Percentiles rank a stretch among this genome's conserved stretches.
Evolutionary conservation across 1,284 basidiomycete genomes (phyloP).

Genomic region (Athelia psychrophila): DNA sequence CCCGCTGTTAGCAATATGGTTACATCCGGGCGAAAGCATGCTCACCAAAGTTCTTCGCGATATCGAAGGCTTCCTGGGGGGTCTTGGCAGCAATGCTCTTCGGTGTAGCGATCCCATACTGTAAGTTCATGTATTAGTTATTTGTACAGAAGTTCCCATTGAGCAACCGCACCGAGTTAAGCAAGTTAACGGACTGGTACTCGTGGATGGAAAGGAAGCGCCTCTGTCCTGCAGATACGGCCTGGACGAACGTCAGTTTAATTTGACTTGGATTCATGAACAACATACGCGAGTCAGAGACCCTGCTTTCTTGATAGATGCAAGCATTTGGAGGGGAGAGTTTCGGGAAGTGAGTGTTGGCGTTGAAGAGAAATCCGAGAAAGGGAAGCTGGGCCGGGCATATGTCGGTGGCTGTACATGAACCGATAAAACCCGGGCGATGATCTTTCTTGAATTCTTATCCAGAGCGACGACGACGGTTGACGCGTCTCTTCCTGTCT

Average conservation of each 20-base stretch:
- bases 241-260: slow-evolving; percentile 30
- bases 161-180: slow-evolving; percentile 75
- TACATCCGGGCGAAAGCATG: neutral
- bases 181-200: slow-evolving; percentile 93
- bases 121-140: slow-evolving; percentile 4
- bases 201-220: slow-evolving; percentile 98
- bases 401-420: no score
- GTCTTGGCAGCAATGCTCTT: slow-evolving; percentile 88
- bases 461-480: slow-evolving; percentile 79
- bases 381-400: no score
- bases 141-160: slow-evolving; percentile 1
- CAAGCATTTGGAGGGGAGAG: slow-evolving; percentile 47
- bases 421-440: no score
- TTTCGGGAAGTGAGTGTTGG: slow-evolving; percentile 14
- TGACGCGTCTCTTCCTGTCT: slow-evolving; percentile 64
- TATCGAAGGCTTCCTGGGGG: slow-evolving; percentile 87
- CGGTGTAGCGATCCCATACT: slow-evolving; percentile 98
- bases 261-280: slow-evolving; percentile 9
- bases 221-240: slow-evolving; percentile 77
- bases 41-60: slow-evolving; percentile 85
- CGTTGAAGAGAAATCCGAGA: slow-evolving; percentile 10
- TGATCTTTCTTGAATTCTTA: no score
- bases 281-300: slow-evolving; percentile 56
- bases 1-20: neutral
- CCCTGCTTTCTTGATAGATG: slow-evolving; percentile 58